Evolutionary conservation across 2,329 filamentous ascomycete species (phyloP).

Genomic region (Botrytis squamosa): DNA sequence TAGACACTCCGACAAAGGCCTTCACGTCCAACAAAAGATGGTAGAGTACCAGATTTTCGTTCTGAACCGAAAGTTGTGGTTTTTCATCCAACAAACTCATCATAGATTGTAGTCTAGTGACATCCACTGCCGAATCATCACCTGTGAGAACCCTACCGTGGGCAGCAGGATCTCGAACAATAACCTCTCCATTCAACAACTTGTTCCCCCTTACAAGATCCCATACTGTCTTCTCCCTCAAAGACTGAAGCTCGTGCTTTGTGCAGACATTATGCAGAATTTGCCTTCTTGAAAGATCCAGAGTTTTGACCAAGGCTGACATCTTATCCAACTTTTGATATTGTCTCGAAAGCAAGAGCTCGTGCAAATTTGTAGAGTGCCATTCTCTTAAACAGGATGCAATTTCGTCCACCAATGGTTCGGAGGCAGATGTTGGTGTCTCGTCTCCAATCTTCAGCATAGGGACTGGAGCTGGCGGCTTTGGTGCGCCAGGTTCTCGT

Average conservation of each 20-base stretch:
- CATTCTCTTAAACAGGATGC: slow-evolving; percentile 95
- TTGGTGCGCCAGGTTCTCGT: slow-evolving; percentile 66
- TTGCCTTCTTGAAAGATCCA: slow-evolving; percentile 84
- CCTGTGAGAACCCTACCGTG: slow-evolving; percentile 84
- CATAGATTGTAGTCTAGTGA: slow-evolving; percentile 86
- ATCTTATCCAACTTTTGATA: slow-evolving; percentile 81
- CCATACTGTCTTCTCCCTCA: slow-evolving; percentile 93
- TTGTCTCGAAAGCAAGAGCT: slow-evolving; percentile 77
- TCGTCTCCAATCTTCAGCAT: slow-evolving; percentile 98
- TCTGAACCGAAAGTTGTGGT: slow-evolving; percentile 61
- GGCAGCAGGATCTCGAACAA: slow-evolving; percentile 84
- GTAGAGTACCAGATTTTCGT: slow-evolving; percentile 70
- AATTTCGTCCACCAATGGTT: slow-evolving; percentile 95
- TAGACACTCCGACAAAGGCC: slow-evolving; percentile 72
- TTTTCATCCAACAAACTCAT: slow-evolving; percentile 91
- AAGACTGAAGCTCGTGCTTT: slow-evolving; percentile 71
- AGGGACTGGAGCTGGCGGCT: slow-evolving; percentile 87
- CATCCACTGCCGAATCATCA: slow-evolving; percentile 87
- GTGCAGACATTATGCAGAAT: slow-evolving; percentile 94
- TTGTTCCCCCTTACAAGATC: slow-evolving; percentile 93
- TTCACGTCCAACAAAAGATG: slow-evolving; percentile 83
- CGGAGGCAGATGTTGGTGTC: slow-evolving; percentile 82
- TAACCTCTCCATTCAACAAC: slow-evolving; percentile 87
- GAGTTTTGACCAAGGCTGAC: slow-evolving; percentile 73
- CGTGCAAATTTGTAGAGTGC: slow-evolving; percentile 96